Percentiles rank a stretch among this genome's conserved stretches.
Evolutionary conservation across 352 stramenopile genomes (phyloP).

Genomic region (Aphanomyces stellatus): DNA sequence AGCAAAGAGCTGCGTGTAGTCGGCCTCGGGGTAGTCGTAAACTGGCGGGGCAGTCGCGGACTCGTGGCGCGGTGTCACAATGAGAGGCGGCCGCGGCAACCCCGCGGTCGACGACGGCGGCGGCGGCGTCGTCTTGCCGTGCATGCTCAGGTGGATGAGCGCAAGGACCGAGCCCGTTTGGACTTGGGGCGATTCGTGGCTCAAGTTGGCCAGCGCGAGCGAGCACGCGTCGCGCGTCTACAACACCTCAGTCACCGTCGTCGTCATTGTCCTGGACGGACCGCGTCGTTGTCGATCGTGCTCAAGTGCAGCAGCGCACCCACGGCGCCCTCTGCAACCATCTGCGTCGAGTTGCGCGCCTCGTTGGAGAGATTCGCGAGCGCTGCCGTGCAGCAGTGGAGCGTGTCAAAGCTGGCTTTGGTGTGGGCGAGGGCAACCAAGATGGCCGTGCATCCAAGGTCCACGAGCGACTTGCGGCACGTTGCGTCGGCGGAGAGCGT

Average conservation of each 20-base stretch:
- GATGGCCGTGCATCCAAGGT: slow-evolving; percentile 37
- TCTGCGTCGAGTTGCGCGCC: slow-evolving; percentile 33
- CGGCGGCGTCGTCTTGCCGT: slow-evolving; percentile 1
- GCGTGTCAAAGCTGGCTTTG: slow-evolving; percentile 11
- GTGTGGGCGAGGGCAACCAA: slow-evolving; percentile 35
- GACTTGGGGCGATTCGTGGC: slow-evolving; percentile 51
- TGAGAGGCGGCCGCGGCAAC: slow-evolving; percentile 33
- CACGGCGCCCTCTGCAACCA: slow-evolving; percentile 56
- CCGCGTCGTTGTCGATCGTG: slow-evolving; percentile 41
- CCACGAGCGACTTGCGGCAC: slow-evolving; percentile 36
- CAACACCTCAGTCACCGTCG: background rate
- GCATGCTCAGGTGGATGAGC: slow-evolving; percentile 43
- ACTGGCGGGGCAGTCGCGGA: slow-evolving; percentile 31
- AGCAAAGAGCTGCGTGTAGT: slow-evolving; percentile 21
- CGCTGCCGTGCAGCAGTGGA: slow-evolving; percentile 34
- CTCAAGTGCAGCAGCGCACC: slow-evolving; percentile 54
- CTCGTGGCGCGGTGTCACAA: slow-evolving; percentile 41
- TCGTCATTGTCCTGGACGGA: background rate
- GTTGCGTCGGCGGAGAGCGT: slow-evolving; percentile 37
- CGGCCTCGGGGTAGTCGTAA: slow-evolving; percentile 19
- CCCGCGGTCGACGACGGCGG: background rate
- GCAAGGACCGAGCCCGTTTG: slow-evolving; percentile 47
- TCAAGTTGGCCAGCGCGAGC: slow-evolving; percentile 61
- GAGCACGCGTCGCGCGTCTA: slow-evolving; percentile 59
- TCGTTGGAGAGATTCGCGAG: slow-evolving; percentile 55